Conservation (phyloP, 768 basidiomycete genomes). For the Auriculariales sp. region DNA sequence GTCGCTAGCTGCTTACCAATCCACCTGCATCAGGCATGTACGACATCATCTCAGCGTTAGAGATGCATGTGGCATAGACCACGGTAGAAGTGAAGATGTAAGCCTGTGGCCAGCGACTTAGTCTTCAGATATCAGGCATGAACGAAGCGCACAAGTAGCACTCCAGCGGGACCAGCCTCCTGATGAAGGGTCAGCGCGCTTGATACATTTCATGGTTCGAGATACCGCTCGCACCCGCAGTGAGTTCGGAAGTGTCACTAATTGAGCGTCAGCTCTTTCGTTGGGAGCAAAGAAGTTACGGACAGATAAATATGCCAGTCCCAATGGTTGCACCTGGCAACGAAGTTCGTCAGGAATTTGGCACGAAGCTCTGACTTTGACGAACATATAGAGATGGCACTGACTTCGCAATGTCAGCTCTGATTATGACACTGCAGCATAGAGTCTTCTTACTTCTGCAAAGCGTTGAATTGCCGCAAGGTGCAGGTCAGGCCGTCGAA, state of each 20-base stretch:
- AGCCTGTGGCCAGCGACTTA: not conserved
- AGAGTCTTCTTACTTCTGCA: not conserved
- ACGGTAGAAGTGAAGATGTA: slow-evolving; percentile 6
- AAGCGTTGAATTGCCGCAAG: not conserved
- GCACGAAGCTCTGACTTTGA: no score
- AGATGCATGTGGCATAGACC: slow-evolving; percentile 10
- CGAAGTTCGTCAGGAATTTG: no score
- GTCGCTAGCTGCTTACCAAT: not conserved
- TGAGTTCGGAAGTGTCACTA: not conserved
- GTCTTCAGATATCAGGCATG: not conserved
- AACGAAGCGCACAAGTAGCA: not conserved
- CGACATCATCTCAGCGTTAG: slow-evolving; percentile 10
- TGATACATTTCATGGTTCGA: not conserved
- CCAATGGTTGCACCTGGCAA: no score
- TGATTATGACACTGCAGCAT: no score
- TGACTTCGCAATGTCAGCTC: no score
- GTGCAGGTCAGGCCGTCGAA: not conserved
- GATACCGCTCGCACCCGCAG: not conserved
- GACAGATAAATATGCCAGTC: no score
- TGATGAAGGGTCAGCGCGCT: not conserved
- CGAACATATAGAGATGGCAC: no score
- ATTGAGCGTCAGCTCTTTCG: not conserved
- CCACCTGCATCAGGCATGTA: not conserved
- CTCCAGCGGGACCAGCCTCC: not conserved
- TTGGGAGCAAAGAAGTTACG: not conserved